Conservation (phyloP, 2,329 filamentous ascomycete species). For the Penicillium nordicum region DNA sequence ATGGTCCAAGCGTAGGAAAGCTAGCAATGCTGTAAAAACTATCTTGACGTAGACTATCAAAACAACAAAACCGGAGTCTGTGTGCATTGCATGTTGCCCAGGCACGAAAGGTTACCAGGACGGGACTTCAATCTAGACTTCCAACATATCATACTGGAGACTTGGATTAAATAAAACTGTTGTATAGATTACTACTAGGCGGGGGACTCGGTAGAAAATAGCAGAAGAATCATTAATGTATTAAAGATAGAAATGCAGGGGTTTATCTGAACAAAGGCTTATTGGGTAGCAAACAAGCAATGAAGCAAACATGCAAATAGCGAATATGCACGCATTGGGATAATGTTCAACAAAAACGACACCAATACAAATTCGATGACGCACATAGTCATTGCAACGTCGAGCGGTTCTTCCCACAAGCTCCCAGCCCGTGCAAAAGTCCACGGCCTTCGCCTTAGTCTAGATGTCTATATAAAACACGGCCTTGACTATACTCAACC, state of each 20-base stretch:
- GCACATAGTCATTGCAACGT: neutral
- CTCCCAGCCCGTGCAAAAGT: neutral
- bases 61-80: neutral
- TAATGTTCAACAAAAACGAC: no score
- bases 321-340: no score
- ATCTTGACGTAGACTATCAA: neutral
- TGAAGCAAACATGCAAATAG: no score
- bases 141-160: neutral
- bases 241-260: no score
- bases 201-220: no score
- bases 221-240: no score
- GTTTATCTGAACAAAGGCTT: no score
- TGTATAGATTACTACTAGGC: no score
- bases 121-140: neutral
- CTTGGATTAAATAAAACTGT: neutral
- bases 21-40: neutral
- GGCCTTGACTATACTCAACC: conserved; percentile 53
- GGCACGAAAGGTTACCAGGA: neutral
- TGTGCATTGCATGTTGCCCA: neutral
- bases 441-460: neutral
- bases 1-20: neutral
- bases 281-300: no score
- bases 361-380: neutral
- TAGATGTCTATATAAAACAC: neutral
- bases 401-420: neutral